A percentile compares a stretch with the other conserved stretches of the same genome.
Evolutionary conservation across 805 yeast species (phyloP).

Genomic region (Ogataea siamensis): DNA sequence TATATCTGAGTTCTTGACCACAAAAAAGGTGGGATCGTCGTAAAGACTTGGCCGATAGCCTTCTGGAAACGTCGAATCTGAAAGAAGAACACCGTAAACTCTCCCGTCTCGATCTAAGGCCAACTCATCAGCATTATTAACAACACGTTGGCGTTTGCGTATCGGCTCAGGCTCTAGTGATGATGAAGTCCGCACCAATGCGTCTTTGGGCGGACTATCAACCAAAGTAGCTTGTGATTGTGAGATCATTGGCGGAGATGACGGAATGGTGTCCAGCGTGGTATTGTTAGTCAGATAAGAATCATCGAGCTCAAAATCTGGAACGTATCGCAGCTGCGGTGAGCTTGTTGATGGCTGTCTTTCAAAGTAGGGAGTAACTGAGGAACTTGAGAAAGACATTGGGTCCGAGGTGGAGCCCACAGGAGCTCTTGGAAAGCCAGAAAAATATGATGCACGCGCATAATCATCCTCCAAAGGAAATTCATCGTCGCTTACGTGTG

Average conservation of each 20-base stretch:
- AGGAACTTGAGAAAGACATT: conserved; percentile 17
- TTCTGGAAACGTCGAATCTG: conserved; percentile 29
- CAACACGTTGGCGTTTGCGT: conserved; percentile 28
- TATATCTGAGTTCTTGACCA: conserved; percentile 23
- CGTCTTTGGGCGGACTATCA: conserved; percentile 8
- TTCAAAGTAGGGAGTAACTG: conserved; percentile 10
- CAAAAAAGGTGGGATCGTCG: conserved; percentile 36
- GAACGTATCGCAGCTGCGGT: conserved; percentile 23
- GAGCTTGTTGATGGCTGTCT: conserved; percentile 35
- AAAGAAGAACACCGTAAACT: conserved; percentile 34
- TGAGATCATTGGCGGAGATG: conserved; percentile 28
- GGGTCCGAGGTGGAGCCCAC: conserved; percentile 19
- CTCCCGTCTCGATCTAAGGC: conserved; percentile 50
- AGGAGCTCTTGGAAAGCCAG: conserved; percentile 20
- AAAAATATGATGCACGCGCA: neutral
- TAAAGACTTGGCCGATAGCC: conserved; percentile 32
- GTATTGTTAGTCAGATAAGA: conserved; percentile 2
- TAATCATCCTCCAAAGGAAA: conserved; percentile 2
- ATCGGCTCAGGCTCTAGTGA: conserved; percentile 22
- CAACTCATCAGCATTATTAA: conserved; percentile 30
- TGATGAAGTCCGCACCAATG: conserved; percentile 20
- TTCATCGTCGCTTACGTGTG: conserved; percentile 8
- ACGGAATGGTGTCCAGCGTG: conserved; percentile 22
- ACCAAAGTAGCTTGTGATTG: conserved; percentile 23
- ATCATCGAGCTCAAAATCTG: conserved; percentile 29